Base-by-base conservation (phyloP, 2,329 filamentous ascomycete genomes). In the Ciborinia camelliae region DNA sequence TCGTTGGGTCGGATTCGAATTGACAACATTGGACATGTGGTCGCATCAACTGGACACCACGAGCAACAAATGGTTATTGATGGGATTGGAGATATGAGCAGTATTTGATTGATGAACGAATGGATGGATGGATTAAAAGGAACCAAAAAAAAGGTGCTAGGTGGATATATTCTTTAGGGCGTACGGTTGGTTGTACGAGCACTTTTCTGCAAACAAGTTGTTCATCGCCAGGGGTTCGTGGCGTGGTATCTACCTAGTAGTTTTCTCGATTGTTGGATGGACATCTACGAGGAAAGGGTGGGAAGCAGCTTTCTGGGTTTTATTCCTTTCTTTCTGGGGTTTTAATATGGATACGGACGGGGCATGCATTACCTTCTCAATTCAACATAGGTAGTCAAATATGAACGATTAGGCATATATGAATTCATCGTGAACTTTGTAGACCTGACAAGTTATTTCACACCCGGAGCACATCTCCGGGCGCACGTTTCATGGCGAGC, bases 1-100 rank as follows among this genome's bases (percentile, higher is more conserved):
- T 60, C 90, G 92, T 76, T 97, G 93, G 93, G 93, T 96, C 69
- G 93, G 93, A 63, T 97, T 97, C 75, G 90, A 91, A 74, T 84
- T 94, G 70, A 87, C 86, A 58, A 94, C 90, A 30, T 82, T 97
- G 51, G 88, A 92, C 71, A 84, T 86, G 71, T 97, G 92, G 89
- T 84, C 85, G 20, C 79, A 81, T 53, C 81, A 82, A 47, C 75
- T 83, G 63, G 85, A 90, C 68, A 83, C 88, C 62, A 86, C 90
- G 59, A 96, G 92, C 79, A 80, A 87, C 61, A 82, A 82, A 73
- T 97, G 93, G 93, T 77, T 97, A 66, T 92, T 96, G 75, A 86
- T 97, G 82, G 87, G 88, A 68, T 95, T 96, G 87, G 92, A 97
- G 76, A 80, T 94, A 65, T 96, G 83, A 68, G 15, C 35, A 43